phyloP scores from a whole-genome alignment of 495 filamentous ascomycete species.

The Podospora pseudocomata region DNA sequence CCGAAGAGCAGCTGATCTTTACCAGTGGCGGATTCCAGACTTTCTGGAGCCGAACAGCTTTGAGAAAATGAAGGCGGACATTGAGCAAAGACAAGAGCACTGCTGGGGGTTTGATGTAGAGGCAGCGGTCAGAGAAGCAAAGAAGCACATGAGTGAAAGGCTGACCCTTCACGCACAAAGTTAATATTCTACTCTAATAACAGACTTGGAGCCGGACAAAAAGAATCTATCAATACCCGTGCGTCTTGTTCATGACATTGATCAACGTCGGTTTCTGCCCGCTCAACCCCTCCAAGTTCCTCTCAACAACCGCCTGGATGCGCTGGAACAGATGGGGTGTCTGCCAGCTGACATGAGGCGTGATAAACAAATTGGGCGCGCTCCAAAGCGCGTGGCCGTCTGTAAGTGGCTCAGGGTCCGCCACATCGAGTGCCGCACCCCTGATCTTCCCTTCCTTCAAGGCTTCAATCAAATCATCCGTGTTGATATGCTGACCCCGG shows the following conservation, averaged over 20 bases:
- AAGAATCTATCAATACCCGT: slow-evolving; percentile 26
- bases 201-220: background rate
- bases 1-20: slow-evolving; percentile 36
- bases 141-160: too few species aligned
- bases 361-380: slow-evolving; percentile 69
- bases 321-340: slow-evolving; percentile 57
- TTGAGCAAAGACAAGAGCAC: slow-evolving; percentile 10
- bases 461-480: slow-evolving; percentile 62
- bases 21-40: slow-evolving; percentile 28
- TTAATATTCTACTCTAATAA: background rate
- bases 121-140: slow-evolving; percentile 1
- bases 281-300: slow-evolving; percentile 32
- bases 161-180: too few species aligned
- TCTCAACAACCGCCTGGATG: slow-evolving; percentile 51
- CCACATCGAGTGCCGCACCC: slow-evolving; percentile 79
- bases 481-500: slow-evolving; percentile 67
- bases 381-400: slow-evolving; percentile 66
- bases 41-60: slow-evolving; percentile 5
- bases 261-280: slow-evolving; percentile 26
- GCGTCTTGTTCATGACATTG: slow-evolving; percentile 33
- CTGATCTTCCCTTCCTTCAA: slow-evolving; percentile 56
- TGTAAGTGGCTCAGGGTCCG: slow-evolving; percentile 80
- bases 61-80: slow-evolving; percentile 14
- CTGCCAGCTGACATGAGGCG: slow-evolving; percentile 71
- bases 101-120: slow-evolving; percentile 22